phyloP scores from a whole-genome alignment of 1,284 basidiomycete genomes.

The Caloboletus inedulis region DNA sequence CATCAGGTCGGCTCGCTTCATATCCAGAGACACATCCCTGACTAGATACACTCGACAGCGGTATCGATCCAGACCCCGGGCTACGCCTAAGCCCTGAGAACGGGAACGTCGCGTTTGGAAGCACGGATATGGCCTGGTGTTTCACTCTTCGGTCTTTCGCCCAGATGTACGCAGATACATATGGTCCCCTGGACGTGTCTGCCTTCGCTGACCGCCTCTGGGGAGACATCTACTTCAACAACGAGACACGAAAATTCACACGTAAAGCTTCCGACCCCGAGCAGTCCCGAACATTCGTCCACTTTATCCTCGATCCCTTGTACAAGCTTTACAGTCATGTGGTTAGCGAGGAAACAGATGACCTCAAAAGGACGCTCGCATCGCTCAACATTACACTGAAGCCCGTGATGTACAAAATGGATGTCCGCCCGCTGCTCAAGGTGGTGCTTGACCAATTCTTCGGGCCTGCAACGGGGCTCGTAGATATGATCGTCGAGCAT shows the following conservation, averaged over 20 bases:
- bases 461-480: conserved; percentile 81
- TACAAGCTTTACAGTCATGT: conserved; percentile 98
- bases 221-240: conserved; percentile 97
- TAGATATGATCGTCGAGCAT: conserved; percentile 89
- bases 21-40: conserved; percentile 3
- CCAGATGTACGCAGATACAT: conserved; percentile 93
- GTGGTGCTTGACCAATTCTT: conserved; percentile 96
- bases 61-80: conserved; percentile 85
- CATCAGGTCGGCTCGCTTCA: conserved; percentile 62
- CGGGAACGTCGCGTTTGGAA: conserved; percentile 97
- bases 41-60: conserved; percentile 42
- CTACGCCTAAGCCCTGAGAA: conserved; percentile 88
- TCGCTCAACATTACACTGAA: conserved; percentile 85
- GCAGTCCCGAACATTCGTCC: conserved; percentile 84
- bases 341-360: conserved; percentile 86
- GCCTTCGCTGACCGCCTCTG: conserved; percentile 86
- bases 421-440: conserved; percentile 91
- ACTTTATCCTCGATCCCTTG: conserved; percentile 94
- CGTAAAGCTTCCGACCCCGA: conserved; percentile 83
- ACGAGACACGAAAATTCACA: conserved; percentile 82
- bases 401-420: conserved; percentile 96
- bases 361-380: conserved; percentile 78
- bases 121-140: conserved; percentile 96
- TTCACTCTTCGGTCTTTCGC: conserved; percentile 96
- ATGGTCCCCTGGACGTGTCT: conserved; percentile 68